Evolutionary conservation across 2,329 filamentous ascomycete species (phyloP), one percentile per base, ranked within the genome.

Genomic region (Zalaria sp.): DNA sequence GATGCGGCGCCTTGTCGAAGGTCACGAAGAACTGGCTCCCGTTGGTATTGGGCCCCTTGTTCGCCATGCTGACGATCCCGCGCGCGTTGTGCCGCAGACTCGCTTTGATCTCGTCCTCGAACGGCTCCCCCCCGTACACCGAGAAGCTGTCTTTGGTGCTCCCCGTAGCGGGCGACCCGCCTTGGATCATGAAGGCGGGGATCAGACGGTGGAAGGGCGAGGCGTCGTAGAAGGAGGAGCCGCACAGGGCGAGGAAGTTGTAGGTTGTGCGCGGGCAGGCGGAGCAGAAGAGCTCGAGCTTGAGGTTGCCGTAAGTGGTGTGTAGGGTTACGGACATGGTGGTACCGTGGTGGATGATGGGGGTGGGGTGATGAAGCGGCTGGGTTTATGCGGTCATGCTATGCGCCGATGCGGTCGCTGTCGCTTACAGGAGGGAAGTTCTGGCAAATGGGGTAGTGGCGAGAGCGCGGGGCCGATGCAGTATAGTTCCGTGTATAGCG

Each of bases 211-310:
- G 84, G 62, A 91, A 82, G 47, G 80, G 79, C 25, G 81, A 85
- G 54, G 63, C 62, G 57, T 83, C 68, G 66, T 87, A 91, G 67
- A 83, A 86, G 54, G 70, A 71, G 6, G 82, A 86, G 39, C 83
- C 84, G 68, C 83, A 87, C 48, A 91, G 79, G 41, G 84, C 84
- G 51, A 93, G 78, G 64, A 93, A 93, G 67, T 93, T 93, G 79
- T 85, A 58, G 48, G 87, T 82, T 0, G 91, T 94, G 61, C 89
- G 88, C 47, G 91, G 91, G 28, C 93, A 86, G 52, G 83, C 81
- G 61, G 95, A 86, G 68, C 89, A 96, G 67, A 95, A 96, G 51
- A 98, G 71, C 63, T 96, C 91, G 53, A 96, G 76, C 67, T 96
- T 98, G 59, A 98, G 73, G 63, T 91, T 81, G 58, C 91, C 91